Evolutionary conservation across 1,284 basidiomycete genomes (phyloP), one percentile per base, ranked within the genome.

Genomic region (Vanrija sp.): DNA sequence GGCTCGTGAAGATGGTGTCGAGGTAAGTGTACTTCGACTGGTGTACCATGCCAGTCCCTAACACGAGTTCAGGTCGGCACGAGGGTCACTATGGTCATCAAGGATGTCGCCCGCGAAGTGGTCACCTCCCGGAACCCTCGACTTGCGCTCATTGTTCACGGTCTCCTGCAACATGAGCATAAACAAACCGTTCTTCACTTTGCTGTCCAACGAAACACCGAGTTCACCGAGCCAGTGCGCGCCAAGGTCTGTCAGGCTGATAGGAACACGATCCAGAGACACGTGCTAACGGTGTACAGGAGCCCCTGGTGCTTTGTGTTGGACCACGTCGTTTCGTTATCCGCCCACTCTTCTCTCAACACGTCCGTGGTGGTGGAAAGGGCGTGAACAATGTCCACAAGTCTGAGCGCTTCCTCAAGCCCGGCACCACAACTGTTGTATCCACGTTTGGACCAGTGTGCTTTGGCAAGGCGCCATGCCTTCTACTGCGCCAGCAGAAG

Each of bases 331-430:
- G 93, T 45, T 82, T 95, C 65, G 80, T 81, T 12, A 86, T 95
- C 46, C 88, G 87, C 56, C 95, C 96, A 0, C 79, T 96, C 39
- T 98, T 90, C 78, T 94, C 91, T 62, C 92, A 97, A 68, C 92
- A 94, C 68, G 87, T 88, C 5, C 85, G 87, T 19, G 91, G 91
- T 10, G 91, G 92, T 8, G 89, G 88, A 6, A 90, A 88, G 69
- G 91, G 92, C 8, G 80, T 85, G 42, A 98, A 98, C 80, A 97
- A 98, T 65, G 92, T 96, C 1, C 94, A 98, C 82, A 98, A 97
- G 71, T 96, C 90, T 57, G 92, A 98, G 75, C 84, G 89, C n/a
- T 98, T 86, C 78, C 80, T 98, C 25, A 84, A 88, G 40, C 91
- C 89, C 65, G 88, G 90, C 2, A 78, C 80, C 34, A 91, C 91